Conservation (phyloP, 2,329 filamentous ascomycete species). For the Calcarisporium arbuscula region DNA sequence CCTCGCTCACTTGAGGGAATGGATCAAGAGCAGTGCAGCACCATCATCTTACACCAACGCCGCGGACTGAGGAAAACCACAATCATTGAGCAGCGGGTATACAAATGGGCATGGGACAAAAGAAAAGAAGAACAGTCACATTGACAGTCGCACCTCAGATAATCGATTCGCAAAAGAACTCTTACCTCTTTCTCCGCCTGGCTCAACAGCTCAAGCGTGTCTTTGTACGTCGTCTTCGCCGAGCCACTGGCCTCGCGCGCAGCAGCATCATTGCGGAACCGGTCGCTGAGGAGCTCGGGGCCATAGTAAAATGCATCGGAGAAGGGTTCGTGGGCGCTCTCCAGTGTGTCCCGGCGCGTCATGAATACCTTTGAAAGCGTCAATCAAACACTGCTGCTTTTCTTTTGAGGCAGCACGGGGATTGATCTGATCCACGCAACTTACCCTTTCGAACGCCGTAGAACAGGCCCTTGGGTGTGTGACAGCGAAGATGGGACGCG, state of each 20-base stretch:
- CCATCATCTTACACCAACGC: too few species aligned
- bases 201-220: slow-evolving; percentile 71
- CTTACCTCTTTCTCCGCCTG: slow-evolving; percentile 67
- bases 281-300: slow-evolving; percentile 74
- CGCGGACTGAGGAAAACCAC: too few species aligned
- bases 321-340: slow-evolving; percentile 91
- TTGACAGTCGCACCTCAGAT: too few species aligned
- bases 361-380: slow-evolving; percentile 81
- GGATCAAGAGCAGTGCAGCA: too few species aligned
- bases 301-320: slow-evolving; percentile 96
- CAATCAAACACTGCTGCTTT: too few species aligned
- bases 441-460: slow-evolving; percentile 91
- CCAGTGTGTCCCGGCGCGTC: slow-evolving; percentile 76
- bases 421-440: slow-evolving; percentile 17
- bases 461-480: slow-evolving; percentile 95
- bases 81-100: too few species aligned
- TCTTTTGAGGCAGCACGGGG: slow-evolving; percentile 1
- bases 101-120: too few species aligned
- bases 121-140: too few species aligned
- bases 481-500: slow-evolving; percentile 74
- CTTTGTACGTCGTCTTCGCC: slow-evolving; percentile 62
- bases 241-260: slow-evolving; percentile 58
- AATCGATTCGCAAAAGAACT: slow-evolving; percentile 16
- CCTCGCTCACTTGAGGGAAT: too few species aligned
- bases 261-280: slow-evolving; percentile 65